A percentile compares a stretch with the other conserved stretches of the same genome.
Evolutionary conservation across 164 flowering plant species (phyloP).

Genomic region (Chimonanthus salicifolius): DNA sequence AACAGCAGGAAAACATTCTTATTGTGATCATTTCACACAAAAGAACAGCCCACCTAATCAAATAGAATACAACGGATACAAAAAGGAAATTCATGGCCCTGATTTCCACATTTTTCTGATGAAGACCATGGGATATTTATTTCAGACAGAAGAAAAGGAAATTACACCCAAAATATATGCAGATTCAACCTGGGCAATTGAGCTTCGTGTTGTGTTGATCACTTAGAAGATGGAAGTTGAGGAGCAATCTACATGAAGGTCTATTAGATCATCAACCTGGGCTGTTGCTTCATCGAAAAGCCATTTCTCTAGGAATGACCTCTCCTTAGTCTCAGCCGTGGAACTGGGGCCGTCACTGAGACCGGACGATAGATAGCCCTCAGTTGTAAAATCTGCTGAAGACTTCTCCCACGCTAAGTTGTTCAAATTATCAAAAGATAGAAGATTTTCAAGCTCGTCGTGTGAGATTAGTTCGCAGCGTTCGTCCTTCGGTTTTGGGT

Average conservation of each 20-base stretch:
- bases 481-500: conserved; percentile 13
- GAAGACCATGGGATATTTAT: too few species aligned
- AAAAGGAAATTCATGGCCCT: too few species aligned
- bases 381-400: conserved; percentile 19
- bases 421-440: conserved; percentile 45
- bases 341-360: not conserved
- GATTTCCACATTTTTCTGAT: too few species aligned
- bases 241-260: conserved; percentile 27
- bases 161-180: too few species aligned
- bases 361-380: conserved; percentile 4
- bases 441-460: conserved; percentile 50
- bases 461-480: conserved; percentile 26
- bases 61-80: too few species aligned
- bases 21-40: too few species aligned
- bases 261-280: conserved; percentile 42
- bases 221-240: conserved; percentile 43
- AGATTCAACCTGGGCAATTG: too few species aligned
- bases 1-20: too few species aligned
- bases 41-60: too few species aligned
- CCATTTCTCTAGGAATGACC: conserved; percentile 23
- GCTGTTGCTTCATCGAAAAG: conserved; percentile 24
- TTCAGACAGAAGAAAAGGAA: too few species aligned
- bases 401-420: conserved; percentile 41
- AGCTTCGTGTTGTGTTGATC: too few species aligned
- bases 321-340: conserved; percentile 9